Evolutionary conservation across 148 eudicot species (phyloP).

Genomic region (Heliamphora exappendiculata): DNA sequence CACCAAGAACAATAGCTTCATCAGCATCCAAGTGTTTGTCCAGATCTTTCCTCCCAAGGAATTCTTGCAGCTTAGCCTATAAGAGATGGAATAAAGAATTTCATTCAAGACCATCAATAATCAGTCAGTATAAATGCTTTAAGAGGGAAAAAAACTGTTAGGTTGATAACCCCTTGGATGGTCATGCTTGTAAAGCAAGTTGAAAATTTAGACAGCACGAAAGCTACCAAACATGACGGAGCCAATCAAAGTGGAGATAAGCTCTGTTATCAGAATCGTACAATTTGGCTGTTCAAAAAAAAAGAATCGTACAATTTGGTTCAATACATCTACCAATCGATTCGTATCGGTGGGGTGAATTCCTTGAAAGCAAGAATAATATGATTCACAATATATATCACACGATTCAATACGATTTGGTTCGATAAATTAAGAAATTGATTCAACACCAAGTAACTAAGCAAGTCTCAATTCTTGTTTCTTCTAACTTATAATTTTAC

Average conservation of each 20-base stretch:
- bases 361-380: too few relatives aligned
- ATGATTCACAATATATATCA: too few relatives aligned
- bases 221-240: neutral
- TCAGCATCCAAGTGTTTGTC: conserved; percentile 97
- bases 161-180: neutral
- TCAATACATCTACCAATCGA: too few relatives aligned
- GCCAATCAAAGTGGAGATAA: neutral
- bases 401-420: too few relatives aligned
- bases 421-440: too few relatives aligned
- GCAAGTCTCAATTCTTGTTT: too few relatives aligned
- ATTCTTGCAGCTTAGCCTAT: conserved; percentile 91
- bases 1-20: conserved; percentile 92
- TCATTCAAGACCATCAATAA: neutral
- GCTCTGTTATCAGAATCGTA: too few relatives aligned
- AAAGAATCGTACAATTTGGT: too few relatives aligned
- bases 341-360: too few relatives aligned
- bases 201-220: neutral
- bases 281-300: too few relatives aligned
- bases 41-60: conserved; percentile 80
- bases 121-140: neutral
- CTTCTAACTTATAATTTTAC: too few relatives aligned
- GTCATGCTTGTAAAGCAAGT: neutral
- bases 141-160: neutral
- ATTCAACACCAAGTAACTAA: too few relatives aligned
- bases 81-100: conserved; percentile 11